Evolutionary conservation across 352 stramenopile genomes (phyloP).

Genomic region (Pythium myriotylum): DNA sequence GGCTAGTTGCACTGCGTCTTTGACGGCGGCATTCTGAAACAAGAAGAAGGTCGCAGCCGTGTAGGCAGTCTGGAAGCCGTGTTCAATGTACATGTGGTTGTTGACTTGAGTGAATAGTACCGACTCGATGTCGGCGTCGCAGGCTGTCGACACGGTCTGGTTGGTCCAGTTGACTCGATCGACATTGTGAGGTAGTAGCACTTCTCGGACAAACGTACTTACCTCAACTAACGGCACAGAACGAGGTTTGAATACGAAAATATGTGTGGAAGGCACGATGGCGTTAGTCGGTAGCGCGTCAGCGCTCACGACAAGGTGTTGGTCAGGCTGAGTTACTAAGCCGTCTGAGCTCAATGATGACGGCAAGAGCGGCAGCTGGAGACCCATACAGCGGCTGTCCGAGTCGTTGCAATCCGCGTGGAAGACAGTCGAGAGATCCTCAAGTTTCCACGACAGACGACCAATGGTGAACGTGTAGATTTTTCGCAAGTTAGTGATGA

Average conservation of each 20-base stretch:
- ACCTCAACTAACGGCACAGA: too few relatives aligned
- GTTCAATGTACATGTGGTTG: constrained; percentile 11
- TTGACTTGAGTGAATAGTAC: neutral
- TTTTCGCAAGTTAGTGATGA: constrained; percentile 26
- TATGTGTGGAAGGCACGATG: neutral
- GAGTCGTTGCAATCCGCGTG: constrained; percentile 11
- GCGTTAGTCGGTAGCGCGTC: neutral
- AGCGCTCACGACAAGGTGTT: neutral
- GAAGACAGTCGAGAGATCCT: constrained; percentile 20
- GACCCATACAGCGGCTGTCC: neutral
- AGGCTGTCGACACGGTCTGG: neutral
- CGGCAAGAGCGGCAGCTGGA: neutral
- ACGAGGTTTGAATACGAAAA: neutral
- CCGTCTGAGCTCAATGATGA: neutral
- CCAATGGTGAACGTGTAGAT: constrained; percentile 30
- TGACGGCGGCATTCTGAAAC: neutral
- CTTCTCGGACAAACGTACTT: neutral
- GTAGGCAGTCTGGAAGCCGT: constrained; percentile 8
- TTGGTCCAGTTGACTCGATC: neutral
- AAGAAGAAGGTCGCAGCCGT: constrained; percentile 7
- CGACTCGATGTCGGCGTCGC: neutral
- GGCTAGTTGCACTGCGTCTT: neutral
- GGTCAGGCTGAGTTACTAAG: neutral
- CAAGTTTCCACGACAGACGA: constrained; percentile 16
- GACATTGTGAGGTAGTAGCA: constrained; percentile 1